Percentiles rank a stretch among this genome's conserved stretches.
Conservation (phyloP, 1,284 basidiomycete genomes). For the Volvariella surrecta region DNA sequence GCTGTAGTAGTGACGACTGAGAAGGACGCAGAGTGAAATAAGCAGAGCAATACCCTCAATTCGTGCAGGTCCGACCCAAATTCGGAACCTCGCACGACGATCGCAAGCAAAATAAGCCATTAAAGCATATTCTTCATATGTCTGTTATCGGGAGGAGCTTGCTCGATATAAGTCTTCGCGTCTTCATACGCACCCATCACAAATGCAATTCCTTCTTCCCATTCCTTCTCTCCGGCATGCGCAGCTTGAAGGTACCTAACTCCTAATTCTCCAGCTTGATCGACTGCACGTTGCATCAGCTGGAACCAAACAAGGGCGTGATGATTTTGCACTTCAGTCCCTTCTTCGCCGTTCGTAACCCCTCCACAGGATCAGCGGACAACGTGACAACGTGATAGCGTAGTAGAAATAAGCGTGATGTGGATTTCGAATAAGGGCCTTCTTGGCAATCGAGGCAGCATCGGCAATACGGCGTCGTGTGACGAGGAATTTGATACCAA, state of each 20-base stretch:
- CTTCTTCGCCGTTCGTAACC: constrained; percentile 39
- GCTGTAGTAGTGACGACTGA: not conserved
- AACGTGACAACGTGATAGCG: constrained; percentile 39
- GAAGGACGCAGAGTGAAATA: not conserved
- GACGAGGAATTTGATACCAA: constrained; percentile 50
- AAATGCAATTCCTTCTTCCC: constrained; percentile 52
- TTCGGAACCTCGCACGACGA: constrained; percentile 38
- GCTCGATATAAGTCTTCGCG: constrained; percentile 40
- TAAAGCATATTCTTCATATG: constrained; percentile 48
- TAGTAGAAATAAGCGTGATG: constrained; percentile 51
- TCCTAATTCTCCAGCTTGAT: constrained; percentile 48
- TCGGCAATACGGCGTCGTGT: constrained; percentile 34
- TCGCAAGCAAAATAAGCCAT: constrained; percentile 47
- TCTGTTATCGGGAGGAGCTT: constrained; percentile 52
- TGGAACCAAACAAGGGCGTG: constrained; percentile 41
- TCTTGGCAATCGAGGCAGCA: constrained; percentile 33
- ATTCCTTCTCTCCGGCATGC: constrained; percentile 29
- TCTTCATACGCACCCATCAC: constrained; percentile 49
- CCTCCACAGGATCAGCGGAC: constrained; percentile 25
- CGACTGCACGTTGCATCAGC: constrained; percentile 48
- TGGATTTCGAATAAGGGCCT: constrained; percentile 41
- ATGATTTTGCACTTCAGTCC: constrained; percentile 43
- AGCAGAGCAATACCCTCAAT: constrained; percentile 30
- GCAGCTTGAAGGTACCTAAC: constrained; percentile 35
- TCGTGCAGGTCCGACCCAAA: constrained; percentile 38